Evolutionary conservation across 306 rosid species (phyloP), one percentile per base, ranked within the genome.

Genomic region (Vigna reflexopilosa): DNA sequence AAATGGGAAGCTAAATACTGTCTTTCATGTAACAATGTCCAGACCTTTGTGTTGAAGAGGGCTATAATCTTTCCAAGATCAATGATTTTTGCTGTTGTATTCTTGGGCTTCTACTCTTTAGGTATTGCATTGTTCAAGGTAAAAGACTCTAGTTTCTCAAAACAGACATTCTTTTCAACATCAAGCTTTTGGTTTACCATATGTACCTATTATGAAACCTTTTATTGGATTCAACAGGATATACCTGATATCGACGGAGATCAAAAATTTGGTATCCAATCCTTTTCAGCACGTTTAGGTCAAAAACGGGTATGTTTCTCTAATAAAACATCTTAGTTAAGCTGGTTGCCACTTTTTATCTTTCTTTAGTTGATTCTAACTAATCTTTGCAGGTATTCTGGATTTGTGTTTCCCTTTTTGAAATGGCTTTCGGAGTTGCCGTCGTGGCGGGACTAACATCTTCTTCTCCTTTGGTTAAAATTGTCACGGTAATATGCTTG

Each of bases 401-500:
- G 65, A 24, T 26, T 12, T 58, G 65, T 58, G 2, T 58, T 58
- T 26, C 9, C 0, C 38, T 58, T 26, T 13, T 24, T 13, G 65
- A 24, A 58, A 58, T 58, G n/a, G 36, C 64, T 22, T 57, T 57
- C 3, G 64, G 36, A 22, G 7, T 57, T 24, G 36, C 3, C 8
- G 0, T 57, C 2, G 0, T 57, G 5, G 64, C n/a, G 13, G 64
- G 36, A 57, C 54, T 47, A 77, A 68, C 90, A 42, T 89, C 96
- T 61, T 71, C 90, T 78, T 82, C 24, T 73, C 73, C 77, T n/a
- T 87, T 89, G 91, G 84, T 92, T 84, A 93, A 91, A 86, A 24
- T 83, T 77, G 45, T 86, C 22, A 91, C 91, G 87, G 98, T 91
- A 91, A 73, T 52, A 14, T 57, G 36, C 30, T 24, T 57, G 0